These are phyloP conservation scores for Aspergillus japonicus DNA, from an alignment of 2,329 filamentous ascomycete genomes.

Conservation along the genomic window DNA sequence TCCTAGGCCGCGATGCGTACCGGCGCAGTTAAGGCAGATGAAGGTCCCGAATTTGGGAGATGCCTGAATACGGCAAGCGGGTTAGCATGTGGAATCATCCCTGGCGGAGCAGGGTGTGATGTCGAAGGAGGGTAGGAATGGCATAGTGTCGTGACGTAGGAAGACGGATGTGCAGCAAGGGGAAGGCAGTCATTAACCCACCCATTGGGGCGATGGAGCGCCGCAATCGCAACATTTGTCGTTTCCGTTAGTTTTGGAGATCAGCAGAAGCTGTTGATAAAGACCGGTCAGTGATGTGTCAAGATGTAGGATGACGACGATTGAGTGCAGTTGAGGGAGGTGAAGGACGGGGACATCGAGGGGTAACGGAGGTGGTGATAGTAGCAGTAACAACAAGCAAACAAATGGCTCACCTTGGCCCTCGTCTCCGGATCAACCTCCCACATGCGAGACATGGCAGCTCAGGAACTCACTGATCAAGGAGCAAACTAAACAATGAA, in stretches of 20 bases:
- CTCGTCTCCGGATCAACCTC: constrained; percentile 97
- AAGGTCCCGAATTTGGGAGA: constrained; percentile 97
- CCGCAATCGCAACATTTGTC: constrained; percentile 91
- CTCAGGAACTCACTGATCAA: background rate
- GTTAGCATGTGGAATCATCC: background rate
- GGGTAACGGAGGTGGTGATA: background rate
- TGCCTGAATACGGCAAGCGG: constrained; percentile 46
- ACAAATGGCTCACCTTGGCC: constrained; percentile 67
- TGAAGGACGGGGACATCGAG: background rate
- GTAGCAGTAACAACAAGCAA: too few species aligned
- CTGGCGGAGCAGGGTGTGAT: background rate
- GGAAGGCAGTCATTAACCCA: constrained; percentile 43
- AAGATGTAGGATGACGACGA: constrained; percentile 10
- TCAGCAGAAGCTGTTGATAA: constrained; percentile 70
- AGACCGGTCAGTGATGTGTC: constrained; percentile 7
- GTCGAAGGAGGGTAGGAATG: background rate
- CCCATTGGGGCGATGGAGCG: constrained; percentile 97
- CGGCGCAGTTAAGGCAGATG: constrained; percentile 95
- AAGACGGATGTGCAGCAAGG: background rate
- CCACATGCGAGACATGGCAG: constrained; percentile 77
- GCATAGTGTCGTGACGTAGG: background rate
- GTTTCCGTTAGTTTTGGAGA: constrained; percentile 88
- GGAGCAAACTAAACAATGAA: background rate
- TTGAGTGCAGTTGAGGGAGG: background rate
- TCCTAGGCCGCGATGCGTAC: constrained; percentile 88